Base-by-base conservation (phyloP, 805 yeast species). In the Kluyveromyces starmeri region DNA sequence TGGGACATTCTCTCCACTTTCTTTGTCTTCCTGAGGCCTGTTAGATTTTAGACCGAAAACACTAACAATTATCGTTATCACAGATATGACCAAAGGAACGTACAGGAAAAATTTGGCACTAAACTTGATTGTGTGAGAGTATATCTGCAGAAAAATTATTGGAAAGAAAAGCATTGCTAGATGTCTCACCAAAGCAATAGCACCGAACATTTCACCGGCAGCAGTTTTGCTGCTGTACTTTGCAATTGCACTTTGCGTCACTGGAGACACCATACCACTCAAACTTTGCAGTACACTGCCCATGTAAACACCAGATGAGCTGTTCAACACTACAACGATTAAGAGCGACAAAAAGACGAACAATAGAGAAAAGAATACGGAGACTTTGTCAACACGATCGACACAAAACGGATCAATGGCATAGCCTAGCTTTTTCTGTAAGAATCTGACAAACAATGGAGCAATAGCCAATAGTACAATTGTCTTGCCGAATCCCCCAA, bases 191-290 rank as follows among this genome's bases (percentile, higher is more conserved):
- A 81, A 51, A 0, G 83, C 73, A 28, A 80, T 52, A 1, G 79
- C 84, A 7, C 88, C 86, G 57, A 79, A 80, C 13, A 78, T 62
- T 53, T 79, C 85, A 12, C 94, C 94, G 4, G 73, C 65, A 40
- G 68, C 68, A 10, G 68, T 65, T 26, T 73, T 73, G 2, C 73
- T 71, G 41, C 67, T 71, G 51, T 76, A 75, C 51, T 82, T 82
- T 34, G 75, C 65, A 8, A 79, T 56, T 1, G 81, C 45, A 0
- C 79, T 65, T 46, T 73, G 78, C 8, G 78, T 42, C 0, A 78
- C 64, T 1, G 92, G 89, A 1, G 72, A 59, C 1, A 67, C 61
- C 3, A 75, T 36, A 0, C 76, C 61, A 2, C 76, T 73, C 24
- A 77, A 48, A 1, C 78, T 56, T 3, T 67, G 55, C 8, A 75